These are phyloP conservation scores for Fusarium setosum DNA, from an alignment of 2,329 filamentous ascomycete species.

Conservation along the genomic window DNA sequence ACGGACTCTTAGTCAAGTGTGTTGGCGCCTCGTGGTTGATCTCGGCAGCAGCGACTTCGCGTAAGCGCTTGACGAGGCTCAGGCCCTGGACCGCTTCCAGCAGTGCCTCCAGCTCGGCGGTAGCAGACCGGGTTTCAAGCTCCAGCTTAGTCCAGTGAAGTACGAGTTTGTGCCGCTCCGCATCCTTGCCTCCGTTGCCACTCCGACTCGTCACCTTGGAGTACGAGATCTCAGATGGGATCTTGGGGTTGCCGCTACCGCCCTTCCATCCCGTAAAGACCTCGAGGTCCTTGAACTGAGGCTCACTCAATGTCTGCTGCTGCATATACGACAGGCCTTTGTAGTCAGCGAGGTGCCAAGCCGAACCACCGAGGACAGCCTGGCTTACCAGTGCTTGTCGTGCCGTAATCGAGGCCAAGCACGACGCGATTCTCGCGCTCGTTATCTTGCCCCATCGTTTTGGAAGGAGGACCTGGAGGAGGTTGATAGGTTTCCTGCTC, in stretches of 20 bases:
- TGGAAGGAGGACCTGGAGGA: too few species aligned
- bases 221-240: slow-evolving; percentile 1
- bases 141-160: slow-evolving; percentile 4
- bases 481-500: too few species aligned
- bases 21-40: background rate
- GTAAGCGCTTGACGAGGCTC: background rate
- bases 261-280: background rate
- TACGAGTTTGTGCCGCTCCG: background rate
- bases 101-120: background rate
- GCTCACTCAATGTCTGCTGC: background rate
- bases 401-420: slow-evolving; percentile 1
- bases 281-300: background rate
- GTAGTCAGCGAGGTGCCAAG: background rate
- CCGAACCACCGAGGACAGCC: background rate
- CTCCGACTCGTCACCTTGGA: background rate
- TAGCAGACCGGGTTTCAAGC: background rate
- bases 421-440: background rate
- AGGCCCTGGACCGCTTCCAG: slow-evolving; percentile 1
- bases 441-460: too few species aligned
- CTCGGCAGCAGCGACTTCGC: background rate
- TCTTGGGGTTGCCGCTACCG: slow-evolving; percentile 1
- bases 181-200: background rate
- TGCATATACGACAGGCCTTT: slow-evolving; percentile 4
- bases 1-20: background rate
- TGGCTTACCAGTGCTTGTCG: background rate